Base-by-base conservation (phyloP, 2,329 filamentous ascomycete species). In the Nigrospora sphaerica region DNA sequence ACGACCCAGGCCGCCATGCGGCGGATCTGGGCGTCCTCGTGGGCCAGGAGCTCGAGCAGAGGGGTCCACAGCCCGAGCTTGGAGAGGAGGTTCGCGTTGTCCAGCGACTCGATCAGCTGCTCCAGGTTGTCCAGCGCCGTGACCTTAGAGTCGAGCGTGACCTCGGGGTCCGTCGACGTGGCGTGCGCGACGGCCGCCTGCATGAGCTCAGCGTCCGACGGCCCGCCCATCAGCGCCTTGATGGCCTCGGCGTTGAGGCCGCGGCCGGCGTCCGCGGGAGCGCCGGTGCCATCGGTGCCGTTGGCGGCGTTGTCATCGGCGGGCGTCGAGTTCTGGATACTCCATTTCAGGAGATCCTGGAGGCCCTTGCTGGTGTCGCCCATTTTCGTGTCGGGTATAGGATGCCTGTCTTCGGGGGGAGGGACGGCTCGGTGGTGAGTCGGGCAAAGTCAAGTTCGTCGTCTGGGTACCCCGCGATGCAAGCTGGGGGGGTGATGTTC, bases 81-180 rank as follows among this genome's bases (percentile, higher is more conserved):
- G 54, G 83, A 83, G 56, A 98, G 79, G 69, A 96, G 95, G 73
- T 97, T 98, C 48, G 93, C 92, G 65, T 98, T 98, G 74, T 98
- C 93, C 57, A 97, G 81, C 52, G 80, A 83, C 72, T 96, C 90
- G 58, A 96, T 85, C 49, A 95, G 74, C 66, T 95, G 88, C 71
- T 95, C 91, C 52, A 96, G 86, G 70, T 96, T 95, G 77, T 95
- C 91, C 67, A 95, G 95, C 34, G 91, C 91, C 48, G 83, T 79
- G 45, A 95, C 69, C 65, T 88, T 89, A 67, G 88, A 80, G 38
- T 89, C 85, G 42, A 92, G 74, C 4, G 80, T 77, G 46, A 85
- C 71, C 47, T 85, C 76, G 10, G 81, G 70, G 56, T 78, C 74
- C 1, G 70, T 54, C 16, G 81, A 80, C 11, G 74, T 77, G 60